A percentile compares a stretch with the other conserved stretches of the same genome.
Evolutionary conservation across 2,329 filamentous ascomycete genomes (phyloP).

Genomic region (Xylariales sp.): DNA sequence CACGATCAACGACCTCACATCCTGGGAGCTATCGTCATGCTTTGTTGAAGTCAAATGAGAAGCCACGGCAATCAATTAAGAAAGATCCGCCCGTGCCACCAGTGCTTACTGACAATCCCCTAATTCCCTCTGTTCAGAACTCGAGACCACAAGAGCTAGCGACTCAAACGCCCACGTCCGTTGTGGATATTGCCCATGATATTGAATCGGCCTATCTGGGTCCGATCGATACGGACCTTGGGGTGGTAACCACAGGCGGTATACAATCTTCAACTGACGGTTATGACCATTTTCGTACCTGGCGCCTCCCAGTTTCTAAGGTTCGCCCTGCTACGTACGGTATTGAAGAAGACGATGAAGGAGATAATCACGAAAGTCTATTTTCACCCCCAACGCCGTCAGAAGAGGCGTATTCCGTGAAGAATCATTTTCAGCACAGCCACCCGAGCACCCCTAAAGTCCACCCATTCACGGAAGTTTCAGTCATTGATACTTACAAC

Average conservation of each 20-base stretch:
- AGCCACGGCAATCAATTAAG: constrained; percentile 30
- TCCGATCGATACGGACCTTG: background rate
- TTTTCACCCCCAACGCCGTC: constrained; percentile 13
- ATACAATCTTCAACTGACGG: constrained; percentile 1
- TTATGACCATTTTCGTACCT: constrained; percentile 25
- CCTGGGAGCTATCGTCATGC: constrained; percentile 41
- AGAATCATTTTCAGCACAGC: constrained; percentile 30
- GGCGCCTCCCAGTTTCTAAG: constrained; percentile 39
- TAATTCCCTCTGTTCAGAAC: background rate
- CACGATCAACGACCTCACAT: constrained; percentile 40
- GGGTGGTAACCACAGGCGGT: background rate
- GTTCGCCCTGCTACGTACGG: constrained; percentile 39
- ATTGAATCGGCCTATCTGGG: background rate
- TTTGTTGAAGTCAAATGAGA: constrained; percentile 42
- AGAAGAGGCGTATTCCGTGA: constrained; percentile 18
- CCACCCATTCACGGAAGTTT: constrained; percentile 31
- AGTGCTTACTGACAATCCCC: constrained; percentile 39
- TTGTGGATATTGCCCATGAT: background rate
- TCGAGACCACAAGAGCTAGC: background rate
- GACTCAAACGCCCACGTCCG: background rate
- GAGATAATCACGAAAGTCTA: constrained; percentile 15
- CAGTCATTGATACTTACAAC: constrained; percentile 14
- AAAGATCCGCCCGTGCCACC: constrained; percentile 46
- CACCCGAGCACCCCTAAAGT: constrained; percentile 39
- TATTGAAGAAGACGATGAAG: background rate